Base-by-base conservation (phyloP, 2,329 filamentous ascomycete genomes). In the Neurospora sp. region DNA sequence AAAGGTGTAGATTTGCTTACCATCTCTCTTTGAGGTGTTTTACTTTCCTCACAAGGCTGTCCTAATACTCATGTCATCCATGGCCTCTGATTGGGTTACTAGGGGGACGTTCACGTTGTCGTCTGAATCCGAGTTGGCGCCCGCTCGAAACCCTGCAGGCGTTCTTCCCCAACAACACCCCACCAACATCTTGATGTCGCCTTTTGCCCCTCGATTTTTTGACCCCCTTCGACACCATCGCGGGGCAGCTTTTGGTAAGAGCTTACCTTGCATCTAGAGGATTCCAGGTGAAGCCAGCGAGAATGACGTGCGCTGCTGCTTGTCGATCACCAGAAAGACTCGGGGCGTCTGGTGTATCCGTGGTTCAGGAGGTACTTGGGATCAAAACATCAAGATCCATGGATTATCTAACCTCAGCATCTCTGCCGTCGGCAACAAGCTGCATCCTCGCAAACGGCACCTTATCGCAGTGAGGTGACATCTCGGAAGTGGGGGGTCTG, bases 351-450 rank as follows among this genome's bases (percentile, higher is more conserved):
- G 1, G 28, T 28, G 28, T 28, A 62, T 62, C 7, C 1, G 52
- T 36, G 23, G 28, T 62, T 36, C 23, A 28, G 4, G 13, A 17
- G 13, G 11, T 33, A 62, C 1, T n/a, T 6, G 13, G 13, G 52
- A 62, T 9, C 19, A 46, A 46, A 46, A 11, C 42, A 19, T 23
- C 19, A 62, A 52, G 43, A 52, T 13, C 19, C 43, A 52, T 52
- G 19, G 6, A 52, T 52, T 28, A 52, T 52, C 19, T 13, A 52
- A 8, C 69, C 86, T 93, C 80, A 73, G 71, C 62, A 73, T 94
- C 71, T 92, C 90, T 38, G 85, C 85, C 76, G 81, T 74, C 39
- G 72, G 81, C 76, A 88, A 87, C 78, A 82, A 82, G 72, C 83
- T 87, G 46, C 79, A 72, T 10, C 83, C 90, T 33, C 52, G 46